phyloP scores from a whole-genome alignment of 139 green algal genomes.

The Picochlorum sp. region DNA sequence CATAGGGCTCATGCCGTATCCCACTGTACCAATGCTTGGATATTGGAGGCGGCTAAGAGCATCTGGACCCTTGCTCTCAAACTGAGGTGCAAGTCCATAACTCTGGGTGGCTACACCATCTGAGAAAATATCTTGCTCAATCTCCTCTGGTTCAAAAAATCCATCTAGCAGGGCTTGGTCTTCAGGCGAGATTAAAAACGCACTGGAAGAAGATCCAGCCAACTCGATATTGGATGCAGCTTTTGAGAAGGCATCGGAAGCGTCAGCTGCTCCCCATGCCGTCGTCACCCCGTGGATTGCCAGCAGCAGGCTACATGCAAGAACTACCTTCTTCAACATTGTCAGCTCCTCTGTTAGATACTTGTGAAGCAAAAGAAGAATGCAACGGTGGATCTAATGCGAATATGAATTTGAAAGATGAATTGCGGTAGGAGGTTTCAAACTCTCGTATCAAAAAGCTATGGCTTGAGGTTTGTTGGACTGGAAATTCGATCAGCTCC shows the following conservation, averaged over 20 bases:
- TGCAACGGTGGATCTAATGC: no score
- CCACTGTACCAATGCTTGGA: not conserved
- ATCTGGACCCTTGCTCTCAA: not conserved
- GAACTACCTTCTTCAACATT: no score
- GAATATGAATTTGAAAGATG: no score
- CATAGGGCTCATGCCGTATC: constrained; percentile 7
- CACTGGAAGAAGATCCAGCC: not conserved
- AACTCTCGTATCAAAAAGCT: no score
- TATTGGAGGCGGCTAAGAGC: constrained; percentile 3
- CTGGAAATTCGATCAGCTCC: no score
- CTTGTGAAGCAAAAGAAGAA: no score
- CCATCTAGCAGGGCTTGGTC: not conserved
- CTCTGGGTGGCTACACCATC: not conserved
- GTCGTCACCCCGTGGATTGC: no score
- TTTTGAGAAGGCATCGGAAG: not conserved
- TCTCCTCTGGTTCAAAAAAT: not conserved
- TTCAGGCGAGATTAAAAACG: not conserved
- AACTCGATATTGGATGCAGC: not conserved
- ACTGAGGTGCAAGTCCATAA: constrained; percentile 2
- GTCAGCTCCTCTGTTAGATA: no score
- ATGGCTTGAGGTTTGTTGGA: no score
- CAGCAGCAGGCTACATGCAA: no score
- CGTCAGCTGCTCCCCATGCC: not conserved
- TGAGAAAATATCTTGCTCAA: not conserved
- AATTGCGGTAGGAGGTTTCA: no score